Base-by-base conservation (phyloP, 2,329 filamentous ascomycete genomes). In the Ascochyta lentis region DNA sequence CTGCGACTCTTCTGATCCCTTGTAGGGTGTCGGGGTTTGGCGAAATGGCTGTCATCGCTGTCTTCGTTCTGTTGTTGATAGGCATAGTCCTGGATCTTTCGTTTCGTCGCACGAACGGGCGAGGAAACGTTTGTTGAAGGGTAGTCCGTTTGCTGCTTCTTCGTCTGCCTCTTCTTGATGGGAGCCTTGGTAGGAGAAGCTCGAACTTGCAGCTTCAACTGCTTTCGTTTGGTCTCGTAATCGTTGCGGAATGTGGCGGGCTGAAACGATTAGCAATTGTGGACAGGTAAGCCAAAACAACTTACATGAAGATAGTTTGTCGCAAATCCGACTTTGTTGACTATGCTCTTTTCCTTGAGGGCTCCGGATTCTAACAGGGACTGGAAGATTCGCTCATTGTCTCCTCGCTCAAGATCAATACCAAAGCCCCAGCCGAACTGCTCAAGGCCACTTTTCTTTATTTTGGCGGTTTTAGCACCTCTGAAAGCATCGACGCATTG, bases 401-500 rank as follows among this genome's bases (percentile, higher is more conserved):
- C 91, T 33, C 88, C 86, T 66, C 89, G 86, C 54, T 89, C 87
- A 64, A 96, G 77, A 15, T 85, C 80, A 59, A 84, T 86, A 13
- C 90, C 92, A 38, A 83, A 82, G 13, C 91, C 92, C 64, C 72
- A 86, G 3, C 66, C 66, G 48, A 71, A 87, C 54, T 87, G 84
- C 16, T 84, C 76, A 9, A 85, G 60, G 6, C 76, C 67, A 34
- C 84, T 80, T 13, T 82, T 79, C 37, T 84, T 82, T 38, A 85
- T 79, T 53, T 84, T 84, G 56, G 84, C 85, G 54, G 81, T 84
- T 58, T 83, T 85, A 54, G 83, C 86, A 6, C 93, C 95, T 60
- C 89, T 83, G 62, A 97, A 85, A 33, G 96, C 83, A 67, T 97
- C 92, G n/a, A 91, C 86, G 71, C 91, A 93, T 70, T 96, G 89